Evolutionary conservation across 2,329 filamentous ascomycete genomes (phyloP).

Genomic region (Lecanosticta acicola): DNA sequence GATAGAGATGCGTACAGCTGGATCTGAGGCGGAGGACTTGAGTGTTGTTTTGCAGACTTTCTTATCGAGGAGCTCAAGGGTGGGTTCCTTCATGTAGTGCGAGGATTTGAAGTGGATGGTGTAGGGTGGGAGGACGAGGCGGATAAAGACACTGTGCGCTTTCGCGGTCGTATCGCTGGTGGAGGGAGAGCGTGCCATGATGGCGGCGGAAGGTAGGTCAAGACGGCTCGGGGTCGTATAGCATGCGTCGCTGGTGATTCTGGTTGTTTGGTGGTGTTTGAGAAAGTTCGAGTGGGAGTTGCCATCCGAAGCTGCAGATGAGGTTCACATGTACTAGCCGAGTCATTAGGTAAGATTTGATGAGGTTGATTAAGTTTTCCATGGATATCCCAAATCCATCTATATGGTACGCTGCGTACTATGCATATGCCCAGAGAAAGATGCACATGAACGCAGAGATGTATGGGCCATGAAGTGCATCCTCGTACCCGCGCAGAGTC

Average conservation of each 20-base stretch:
- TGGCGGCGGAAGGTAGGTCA: constrained; percentile 1
- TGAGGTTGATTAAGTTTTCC: no score
- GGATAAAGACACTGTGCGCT: constrained; percentile 41
- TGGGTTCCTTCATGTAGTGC: constrained; percentile 55
- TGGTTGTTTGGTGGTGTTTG: background rate
- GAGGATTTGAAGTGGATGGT: constrained; percentile 56
- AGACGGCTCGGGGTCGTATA: background rate
- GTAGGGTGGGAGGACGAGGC: constrained; percentile 44
- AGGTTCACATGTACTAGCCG: no score
- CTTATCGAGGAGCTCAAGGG: constrained; percentile 52
- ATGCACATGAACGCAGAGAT: no score
- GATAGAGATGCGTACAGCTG: constrained; percentile 49
- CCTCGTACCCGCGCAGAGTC: no score
- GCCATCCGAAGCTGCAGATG: no score
- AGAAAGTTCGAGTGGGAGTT: no score
- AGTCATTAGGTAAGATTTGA: no score
- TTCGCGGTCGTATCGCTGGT: constrained; percentile 3
- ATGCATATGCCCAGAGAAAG: no score
- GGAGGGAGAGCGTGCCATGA: constrained; percentile 3
- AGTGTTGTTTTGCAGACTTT: constrained; percentile 55
- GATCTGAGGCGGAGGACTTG: constrained; percentile 52
- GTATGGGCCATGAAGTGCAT: no score
- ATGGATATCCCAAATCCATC: no score
- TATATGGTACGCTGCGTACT: no score
- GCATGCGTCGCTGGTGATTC: background rate